Evolutionary conservation across 2,329 filamentous ascomycete species (phyloP).

Genomic region (Claviceps sp.): DNA sequence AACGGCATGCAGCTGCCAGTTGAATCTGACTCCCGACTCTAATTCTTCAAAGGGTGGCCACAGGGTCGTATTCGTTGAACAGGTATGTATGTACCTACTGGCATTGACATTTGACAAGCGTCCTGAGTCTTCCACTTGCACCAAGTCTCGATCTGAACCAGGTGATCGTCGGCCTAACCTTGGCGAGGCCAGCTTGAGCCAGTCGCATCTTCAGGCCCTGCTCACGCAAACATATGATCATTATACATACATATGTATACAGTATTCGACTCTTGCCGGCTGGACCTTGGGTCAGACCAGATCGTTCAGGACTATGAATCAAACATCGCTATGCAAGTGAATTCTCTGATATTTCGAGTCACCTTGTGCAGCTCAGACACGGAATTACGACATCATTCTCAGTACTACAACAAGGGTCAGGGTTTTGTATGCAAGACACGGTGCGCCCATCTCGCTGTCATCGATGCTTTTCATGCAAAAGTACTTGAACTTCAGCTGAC

Average conservation of each 20-base stretch:
- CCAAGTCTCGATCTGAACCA: constrained; percentile 13
- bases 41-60: background rate
- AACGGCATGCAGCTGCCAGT: background rate
- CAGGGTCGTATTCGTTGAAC: background rate
- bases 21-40: background rate
- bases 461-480: background rate
- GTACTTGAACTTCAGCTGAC: background rate
- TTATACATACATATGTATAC: no score
- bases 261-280: constrained; percentile 1
- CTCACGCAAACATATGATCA: constrained; percentile 14
- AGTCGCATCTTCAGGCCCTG: constrained; percentile 19
- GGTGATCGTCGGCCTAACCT: constrained; percentile 15
- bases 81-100: background rate
- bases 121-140: constrained; percentile 1
- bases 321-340: background rate
- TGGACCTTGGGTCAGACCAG: constrained; percentile 5
- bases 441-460: background rate
- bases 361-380: background rate
- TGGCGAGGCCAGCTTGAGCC: constrained; percentile 17
- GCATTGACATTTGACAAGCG: constrained; percentile 4
- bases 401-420: background rate
- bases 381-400: background rate
- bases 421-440: background rate
- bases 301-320: background rate
- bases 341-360: background rate